phyloP scores from a whole-genome alignment of 306 rosid species.

The Castanea mollissima region DNA sequence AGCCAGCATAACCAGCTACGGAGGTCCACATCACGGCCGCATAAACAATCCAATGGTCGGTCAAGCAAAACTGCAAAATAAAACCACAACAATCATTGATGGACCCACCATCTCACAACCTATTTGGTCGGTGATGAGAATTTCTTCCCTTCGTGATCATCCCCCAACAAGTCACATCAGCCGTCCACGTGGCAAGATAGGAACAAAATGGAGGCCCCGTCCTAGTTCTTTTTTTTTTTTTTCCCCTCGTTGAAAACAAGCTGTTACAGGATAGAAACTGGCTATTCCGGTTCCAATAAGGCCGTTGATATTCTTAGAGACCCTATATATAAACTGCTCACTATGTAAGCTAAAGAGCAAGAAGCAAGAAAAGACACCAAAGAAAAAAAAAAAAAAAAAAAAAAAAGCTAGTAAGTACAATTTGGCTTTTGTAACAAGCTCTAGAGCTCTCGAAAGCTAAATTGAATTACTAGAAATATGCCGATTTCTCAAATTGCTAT shows the following conservation, averaged over 20 bases:
- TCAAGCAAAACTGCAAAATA: slow-evolving; percentile 17
- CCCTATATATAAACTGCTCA: slow-evolving; percentile 31
- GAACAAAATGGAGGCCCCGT: slow-evolving; percentile 54
- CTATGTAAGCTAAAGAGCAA: neutral
- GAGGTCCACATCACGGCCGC: slow-evolving; percentile 28
- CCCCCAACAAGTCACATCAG: slow-evolving; percentile 8
- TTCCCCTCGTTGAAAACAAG: slow-evolving; percentile 14
- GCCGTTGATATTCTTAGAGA: neutral
- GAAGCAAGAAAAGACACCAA: neutral
- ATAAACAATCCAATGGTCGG: slow-evolving; percentile 43
- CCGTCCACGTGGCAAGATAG: slow-evolving; percentile 44
- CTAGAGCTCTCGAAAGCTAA: neutral
- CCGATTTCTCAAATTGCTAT: slow-evolving; percentile 53
- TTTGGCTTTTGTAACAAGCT: neutral
- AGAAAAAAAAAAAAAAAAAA: too few relatives aligned
- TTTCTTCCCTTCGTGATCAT: neutral
- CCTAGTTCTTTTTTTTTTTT: neutral
- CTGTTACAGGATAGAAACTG: slow-evolving; percentile 25
- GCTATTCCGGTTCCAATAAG: slow-evolving; percentile 17
- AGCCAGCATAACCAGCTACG: slow-evolving; percentile 25
- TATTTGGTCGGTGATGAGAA: slow-evolving; percentile 38
- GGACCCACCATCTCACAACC: slow-evolving; percentile 27
- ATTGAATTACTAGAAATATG: slow-evolving; percentile 27
- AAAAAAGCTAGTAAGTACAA: neutral
- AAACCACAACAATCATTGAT: slow-evolving; percentile 31